Base-by-base conservation (phyloP, 208 protist species). In the Tetramitus jugosus region DNA sequence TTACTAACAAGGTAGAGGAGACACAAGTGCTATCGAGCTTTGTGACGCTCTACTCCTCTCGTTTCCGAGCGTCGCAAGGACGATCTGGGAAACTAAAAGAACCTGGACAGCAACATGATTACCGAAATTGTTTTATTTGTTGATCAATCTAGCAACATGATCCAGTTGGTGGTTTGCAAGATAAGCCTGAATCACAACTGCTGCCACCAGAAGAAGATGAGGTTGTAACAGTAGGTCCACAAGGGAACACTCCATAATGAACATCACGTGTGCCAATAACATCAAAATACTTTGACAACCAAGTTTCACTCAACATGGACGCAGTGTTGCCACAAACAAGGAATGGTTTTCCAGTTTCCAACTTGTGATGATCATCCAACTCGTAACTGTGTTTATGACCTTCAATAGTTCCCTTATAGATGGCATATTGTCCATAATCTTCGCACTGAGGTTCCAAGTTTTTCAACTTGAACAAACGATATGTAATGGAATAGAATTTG, bases 371-470 rank as follows among this genome's bases (percentile, higher is more conserved):
- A 29, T 80, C 46, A 56, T 88, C 86, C 14, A 89, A 71, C 1
- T 3, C 37, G 60, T 76, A 88, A 31, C 23, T 37, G 37, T 45
- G 31, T 23, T n/a, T 1, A 40, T 68, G 26, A 26, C 74, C 74
- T 3, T 37, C n/a, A 23, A 52, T 23, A 26, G 17, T 43, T 35
- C 85, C 85, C 42, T 82, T 86, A 79, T 88, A 88, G 26, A 81
- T 68, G 23, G 81, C 85, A 26, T 46, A 20, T 64, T 88, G 85
- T 26, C 85, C 85, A 68, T 88, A 88, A 77, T 89, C 86, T 76
- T 88, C 85, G 65, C 85, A 86, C 13, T 37, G 3, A 8, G 10
- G 2, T 64, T 88, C 84, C 8, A 88, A 52, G 31, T 60, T 52
- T 35, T 67, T 46, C 3, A 89, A 56, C 78, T 89, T 89, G 68